Evolutionary conservation across 148 eudicot genomes (phyloP), one percentile per base, ranked within the genome.

Genomic region (Rhododendron ovatum): DNA sequence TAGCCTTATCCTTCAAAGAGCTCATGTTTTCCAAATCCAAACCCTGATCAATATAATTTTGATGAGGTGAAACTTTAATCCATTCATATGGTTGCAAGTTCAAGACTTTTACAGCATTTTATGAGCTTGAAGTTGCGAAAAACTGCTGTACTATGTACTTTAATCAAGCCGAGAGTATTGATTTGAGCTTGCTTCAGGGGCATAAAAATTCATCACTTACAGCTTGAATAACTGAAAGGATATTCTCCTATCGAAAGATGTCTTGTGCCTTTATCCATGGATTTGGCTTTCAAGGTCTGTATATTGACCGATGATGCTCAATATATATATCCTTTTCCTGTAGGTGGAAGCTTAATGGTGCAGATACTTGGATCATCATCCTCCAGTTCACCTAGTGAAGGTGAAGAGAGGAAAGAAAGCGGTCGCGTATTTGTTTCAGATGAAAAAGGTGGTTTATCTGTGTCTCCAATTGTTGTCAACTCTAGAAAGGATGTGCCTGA

Each of bases 261-360:
- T 30, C 22, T 12, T 71, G 39, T 30, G 76, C 39, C 22, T 71
- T 71, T 30, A 41, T 65, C 57, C 20, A 13, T 83, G 26, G 20
- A 24, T 83, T 65, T 24, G 35, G 35, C 7, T 39, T 45, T 24
- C 17, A 17, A 18, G 43, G 41, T 12, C 2, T 71, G 9, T 73
- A 2, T 73, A 35, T 51, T 47, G 69, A 26, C 14, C 15, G 33
- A 61, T 73, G 41, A 33, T 43, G 78, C 73, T 47, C 51, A 24
- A 2, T 69, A 12, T 45, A 30, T 75, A 2, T 47, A 11, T 13
- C 78, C 26, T n/a, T 85, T 5, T 50, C 48, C 51, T 67, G 53
- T 74, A 94, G 96, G 89, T 87, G 96, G 93, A 90, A 94, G 94
- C 87, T 85, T 94, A 80, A 86, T 84, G 17, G 96, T 92, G 84